phyloP scores from a whole-genome alignment of 2,329 filamentous ascomycete genomes.

The Cordyceps cateniannulata region DNA sequence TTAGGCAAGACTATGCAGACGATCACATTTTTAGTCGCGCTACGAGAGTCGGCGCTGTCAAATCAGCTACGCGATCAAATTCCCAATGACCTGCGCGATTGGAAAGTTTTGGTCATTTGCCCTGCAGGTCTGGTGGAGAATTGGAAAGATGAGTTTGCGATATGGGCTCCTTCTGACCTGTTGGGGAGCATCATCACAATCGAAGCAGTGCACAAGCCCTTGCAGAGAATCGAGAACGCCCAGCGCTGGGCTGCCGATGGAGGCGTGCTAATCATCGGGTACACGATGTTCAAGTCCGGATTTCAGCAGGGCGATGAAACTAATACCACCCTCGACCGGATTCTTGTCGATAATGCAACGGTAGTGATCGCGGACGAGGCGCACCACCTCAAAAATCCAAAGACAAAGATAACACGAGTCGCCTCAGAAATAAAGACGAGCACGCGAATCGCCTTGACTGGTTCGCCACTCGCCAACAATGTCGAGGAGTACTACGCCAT shows the following conservation, averaged over 20 bases:
- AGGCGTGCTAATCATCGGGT: conserved; percentile 73
- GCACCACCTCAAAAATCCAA: conserved; percentile 66
- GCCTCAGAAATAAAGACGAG: conserved; percentile 57
- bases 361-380: conserved; percentile 83
- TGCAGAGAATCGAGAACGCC: conserved; percentile 40
- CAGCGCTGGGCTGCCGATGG: conserved; percentile 55
- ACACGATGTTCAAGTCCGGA: conserved; percentile 52
- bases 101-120: conserved; percentile 66
- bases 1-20: conserved; percentile 90
- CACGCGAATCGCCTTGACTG: conserved; percentile 76
- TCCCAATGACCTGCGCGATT: conserved; percentile 54
- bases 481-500: conserved; percentile 80
- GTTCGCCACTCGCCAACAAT: conserved; percentile 79
- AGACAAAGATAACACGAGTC: conserved; percentile 43
- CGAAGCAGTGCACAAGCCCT: conserved; percentile 30
- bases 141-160: conserved; percentile 70
- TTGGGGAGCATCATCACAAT: conserved; percentile 54
- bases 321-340: conserved; percentile 24
- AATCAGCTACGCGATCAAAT: conserved; percentile 59
- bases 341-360: conserved; percentile 55
- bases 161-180: conserved; percentile 55
- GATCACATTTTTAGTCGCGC: conserved; percentile 72
- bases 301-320: conserved; percentile 20
- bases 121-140: conserved; percentile 72
- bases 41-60: conserved; percentile 60